Evolutionary conservation across 345 rosid species (phyloP), one percentile per base, ranked within the genome.

Genomic region (Camelina neglecta): DNA sequence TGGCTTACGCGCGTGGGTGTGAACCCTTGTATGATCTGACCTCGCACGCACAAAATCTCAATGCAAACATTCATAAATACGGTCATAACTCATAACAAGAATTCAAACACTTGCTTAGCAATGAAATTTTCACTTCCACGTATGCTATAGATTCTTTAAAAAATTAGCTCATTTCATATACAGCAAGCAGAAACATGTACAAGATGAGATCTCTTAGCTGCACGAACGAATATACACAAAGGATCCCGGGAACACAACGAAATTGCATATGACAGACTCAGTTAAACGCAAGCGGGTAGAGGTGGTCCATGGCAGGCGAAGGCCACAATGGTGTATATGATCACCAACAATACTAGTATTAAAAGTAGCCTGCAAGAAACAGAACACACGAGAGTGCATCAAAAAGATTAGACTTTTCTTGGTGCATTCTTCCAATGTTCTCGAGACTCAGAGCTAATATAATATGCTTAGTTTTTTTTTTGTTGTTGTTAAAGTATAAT

Each of bases 281-380:
- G n/a, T 24, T 24, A 54, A 24, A 24, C 59, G 0, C 59, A 54
- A 2, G 35, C 23, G 4, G 59, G 59, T 54, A 54, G 59, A 2
- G 59, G 12, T 54, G 59, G 16, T 54, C 59, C 59, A 54, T 54
- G 35, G 35, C 59, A 54, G 11, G 1, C 8, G 2, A 54, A 54
- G 3, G 33, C 59, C 35, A 54, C 59, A 24, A 2, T 33, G 2
- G 11, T 54, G 59, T 54, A 54, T 54, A 54, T 23, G n/a, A 54
- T 24, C 59, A 24, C 59, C 59, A 54, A 54, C 59, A 54, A 24
- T 24, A 54, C 59, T 54, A 54, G 35, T 54, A 24, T 54, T 54
- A 54, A 24, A 3, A 54, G 59, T 54, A 24, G n/a, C 59, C 59
- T 54, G 35, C 16, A 24, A 54, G 35, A 23, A 6, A 53, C 31